A percentile compares a stretch with the other conserved stretches of the same genome.
Conservation (phyloP, 139 green algal species). For the Micromonas commoda region DNA sequence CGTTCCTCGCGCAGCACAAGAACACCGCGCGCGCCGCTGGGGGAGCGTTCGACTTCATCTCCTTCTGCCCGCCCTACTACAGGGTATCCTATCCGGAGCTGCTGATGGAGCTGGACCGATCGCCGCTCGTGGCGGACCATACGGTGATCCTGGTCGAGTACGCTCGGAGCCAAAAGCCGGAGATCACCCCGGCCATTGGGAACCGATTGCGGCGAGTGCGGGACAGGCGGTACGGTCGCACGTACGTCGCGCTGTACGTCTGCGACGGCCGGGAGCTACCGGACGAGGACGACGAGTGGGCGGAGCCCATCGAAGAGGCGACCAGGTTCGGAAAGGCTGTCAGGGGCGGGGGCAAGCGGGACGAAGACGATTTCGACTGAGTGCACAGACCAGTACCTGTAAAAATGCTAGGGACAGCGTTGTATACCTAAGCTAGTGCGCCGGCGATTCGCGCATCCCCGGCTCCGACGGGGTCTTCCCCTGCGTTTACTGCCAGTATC, state of each 20-base stretch:
- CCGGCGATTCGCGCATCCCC: neutral
- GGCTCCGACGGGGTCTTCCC: neutral
- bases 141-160: conserved; percentile 24
- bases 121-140: conserved; percentile 51
- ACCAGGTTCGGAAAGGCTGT: neutral
- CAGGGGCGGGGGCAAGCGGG: neutral
- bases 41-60: conserved; percentile 86
- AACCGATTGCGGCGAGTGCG: conserved; percentile 34
- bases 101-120: conserved; percentile 61
- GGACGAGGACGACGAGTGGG: neutral
- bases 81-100: conserved; percentile 79
- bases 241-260: conserved; percentile 68
- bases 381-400: neutral
- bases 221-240: conserved; percentile 78
- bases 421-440: neutral
- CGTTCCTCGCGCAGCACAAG: conserved; percentile 54
- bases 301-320: neutral
- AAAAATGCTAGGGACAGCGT: neutral
- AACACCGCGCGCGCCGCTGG: conserved; percentile 38
- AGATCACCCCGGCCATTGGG: conserved; percentile 10
- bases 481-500: neutral
- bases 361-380: neutral
- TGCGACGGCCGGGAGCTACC: conserved; percentile 8
- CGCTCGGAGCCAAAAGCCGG: neutral
- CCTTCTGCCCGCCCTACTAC: conserved; percentile 83